Percentiles rank a stretch among this genome's conserved stretches.
Evolutionary conservation across 805 yeast genomes (phyloP).

Genomic region (Saccharomycopsis babjevae): DNA sequence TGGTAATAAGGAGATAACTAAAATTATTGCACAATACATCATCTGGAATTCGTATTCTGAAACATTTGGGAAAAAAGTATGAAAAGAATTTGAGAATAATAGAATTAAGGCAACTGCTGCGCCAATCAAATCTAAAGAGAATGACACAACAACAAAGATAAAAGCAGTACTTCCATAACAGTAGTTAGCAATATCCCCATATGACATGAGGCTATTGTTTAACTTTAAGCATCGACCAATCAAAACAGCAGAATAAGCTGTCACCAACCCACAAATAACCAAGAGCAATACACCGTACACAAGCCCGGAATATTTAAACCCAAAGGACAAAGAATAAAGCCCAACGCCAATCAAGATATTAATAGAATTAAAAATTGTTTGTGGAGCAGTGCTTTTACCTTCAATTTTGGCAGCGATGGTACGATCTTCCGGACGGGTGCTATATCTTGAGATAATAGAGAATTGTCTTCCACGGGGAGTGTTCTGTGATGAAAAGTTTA

Average conservation of each 20-base stretch:
- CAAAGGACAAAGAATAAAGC: slow-evolving; percentile 62
- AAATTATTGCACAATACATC: slow-evolving; percentile 29
- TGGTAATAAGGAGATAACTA: slow-evolving; percentile 44
- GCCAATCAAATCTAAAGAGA: slow-evolving; percentile 49
- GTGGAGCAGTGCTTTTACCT: slow-evolving; percentile 53
- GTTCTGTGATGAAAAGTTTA: slow-evolving; percentile 1
- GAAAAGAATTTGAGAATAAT: slow-evolving; percentile 51
- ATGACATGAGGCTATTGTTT: slow-evolving; percentile 35
- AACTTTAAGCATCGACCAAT: slow-evolving; percentile 38
- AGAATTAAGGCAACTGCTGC: slow-evolving; percentile 50
- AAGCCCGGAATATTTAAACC: slow-evolving; percentile 62
- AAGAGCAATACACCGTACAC: slow-evolving; percentile 37
- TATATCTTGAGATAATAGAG: slow-evolving; percentile 11
- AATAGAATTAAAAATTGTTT: slow-evolving; percentile 68
- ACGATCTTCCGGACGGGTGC: slow-evolving; percentile 8
- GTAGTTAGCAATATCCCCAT: slow-evolving; percentile 47
- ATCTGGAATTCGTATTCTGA: slow-evolving; percentile 34
- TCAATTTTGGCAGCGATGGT: slow-evolving; percentile 18
- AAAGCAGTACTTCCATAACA: slow-evolving; percentile 40
- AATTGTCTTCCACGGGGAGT: slow-evolving; percentile 4
- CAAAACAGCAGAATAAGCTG: slow-evolving; percentile 44
- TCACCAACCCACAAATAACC: slow-evolving; percentile 35
- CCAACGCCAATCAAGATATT: slow-evolving; percentile 74
- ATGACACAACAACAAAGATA: slow-evolving; percentile 35
- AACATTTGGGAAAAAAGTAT: slow-evolving; percentile 35